A percentile compares a stretch with the other conserved stretches of the same genome.
phyloP scores from a whole-genome alignment of 345 rosid species.

The Chamaenerion angustifolium region DNA sequence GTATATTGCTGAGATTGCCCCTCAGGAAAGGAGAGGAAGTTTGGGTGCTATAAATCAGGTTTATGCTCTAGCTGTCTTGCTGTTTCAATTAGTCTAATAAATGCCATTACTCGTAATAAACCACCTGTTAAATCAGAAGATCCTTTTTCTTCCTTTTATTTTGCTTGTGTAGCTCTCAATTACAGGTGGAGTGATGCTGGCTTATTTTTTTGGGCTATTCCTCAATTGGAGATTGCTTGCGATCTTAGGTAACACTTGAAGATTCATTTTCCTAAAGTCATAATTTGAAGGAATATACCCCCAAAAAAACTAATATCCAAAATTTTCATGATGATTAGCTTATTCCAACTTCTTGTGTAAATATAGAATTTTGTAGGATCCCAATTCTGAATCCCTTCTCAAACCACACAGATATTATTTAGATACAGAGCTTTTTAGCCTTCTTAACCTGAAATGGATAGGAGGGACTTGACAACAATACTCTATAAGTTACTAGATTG shows the following conservation, averaged over 20 bases:
- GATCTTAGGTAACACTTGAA: conserved; percentile 29
- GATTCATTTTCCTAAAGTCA: no score
- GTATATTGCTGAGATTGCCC: conserved; percentile 72
- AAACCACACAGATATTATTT: no score
- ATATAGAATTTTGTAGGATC: no score
- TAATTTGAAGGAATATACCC: not conserved
- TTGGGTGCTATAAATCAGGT: conserved; percentile 73
- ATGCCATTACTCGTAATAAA: not conserved
- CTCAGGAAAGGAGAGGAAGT: conserved; percentile 63
- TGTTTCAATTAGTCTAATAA: not conserved
- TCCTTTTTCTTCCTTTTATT: conserved; percentile 3
- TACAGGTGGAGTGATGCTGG: conserved; percentile 56
- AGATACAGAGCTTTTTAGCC: no score
- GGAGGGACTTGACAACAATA: no score
- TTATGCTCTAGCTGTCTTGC: not conserved
- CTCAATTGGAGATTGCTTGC: conserved; percentile 62
- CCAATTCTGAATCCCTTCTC: no score
- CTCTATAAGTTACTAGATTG: no score
- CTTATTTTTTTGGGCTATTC: conserved; percentile 52
- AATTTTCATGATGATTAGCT: no score
- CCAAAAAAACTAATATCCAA: no score
- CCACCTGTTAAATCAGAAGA: not conserved
- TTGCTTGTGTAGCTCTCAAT: conserved; percentile 38
- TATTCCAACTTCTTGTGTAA: no score
- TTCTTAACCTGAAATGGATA: no score